Evolutionary conservation across 2,329 filamentous ascomycete genomes (phyloP).

Genomic region (Trichoderma sp.): DNA sequence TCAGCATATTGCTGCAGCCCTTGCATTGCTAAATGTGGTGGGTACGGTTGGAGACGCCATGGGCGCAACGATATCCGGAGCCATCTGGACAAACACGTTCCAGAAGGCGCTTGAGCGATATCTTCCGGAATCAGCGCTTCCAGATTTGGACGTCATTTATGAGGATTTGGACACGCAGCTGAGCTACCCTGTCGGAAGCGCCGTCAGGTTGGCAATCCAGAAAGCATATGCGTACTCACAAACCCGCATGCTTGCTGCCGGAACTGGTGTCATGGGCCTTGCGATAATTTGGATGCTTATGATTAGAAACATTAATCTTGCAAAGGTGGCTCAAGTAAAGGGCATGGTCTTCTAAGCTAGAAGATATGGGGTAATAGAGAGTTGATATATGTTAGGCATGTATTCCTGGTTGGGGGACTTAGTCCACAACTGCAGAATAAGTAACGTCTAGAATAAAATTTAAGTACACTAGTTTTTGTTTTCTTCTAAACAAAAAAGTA

Average conservation of each 20-base stretch:
- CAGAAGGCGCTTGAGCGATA: constrained; percentile 35
- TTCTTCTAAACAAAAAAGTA: not conserved
- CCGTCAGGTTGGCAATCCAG: constrained; percentile 45
- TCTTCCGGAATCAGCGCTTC: constrained; percentile 40
- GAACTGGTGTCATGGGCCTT: constrained; percentile 34
- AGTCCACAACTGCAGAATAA: not conserved
- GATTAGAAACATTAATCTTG: constrained; percentile 35
- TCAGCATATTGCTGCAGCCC: constrained; percentile 52
- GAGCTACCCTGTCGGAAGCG: constrained; percentile 42
- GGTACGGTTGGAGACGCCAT: constrained; percentile 48
- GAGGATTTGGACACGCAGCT: constrained; percentile 38
- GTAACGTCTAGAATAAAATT: not conserved
- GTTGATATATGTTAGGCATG: not conserved
- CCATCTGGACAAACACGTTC: constrained; percentile 48
- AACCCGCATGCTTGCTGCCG: constrained; percentile 42
- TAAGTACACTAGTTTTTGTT: no score
- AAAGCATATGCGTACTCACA: constrained; percentile 51
- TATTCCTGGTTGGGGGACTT: not conserved
- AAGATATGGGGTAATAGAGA: not conserved
- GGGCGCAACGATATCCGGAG: constrained; percentile 45
- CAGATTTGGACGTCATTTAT: constrained; percentile 46
- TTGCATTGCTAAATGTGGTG: constrained; percentile 48
- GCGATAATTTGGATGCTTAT: constrained; percentile 33
- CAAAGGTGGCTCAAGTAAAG: constrained; percentile 35
- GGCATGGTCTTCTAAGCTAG: constrained; percentile 32